Evolutionary conservation across 768 basidiomycete species (phyloP).

Genomic region (Porpolomopsis calyptriformis): DNA sequence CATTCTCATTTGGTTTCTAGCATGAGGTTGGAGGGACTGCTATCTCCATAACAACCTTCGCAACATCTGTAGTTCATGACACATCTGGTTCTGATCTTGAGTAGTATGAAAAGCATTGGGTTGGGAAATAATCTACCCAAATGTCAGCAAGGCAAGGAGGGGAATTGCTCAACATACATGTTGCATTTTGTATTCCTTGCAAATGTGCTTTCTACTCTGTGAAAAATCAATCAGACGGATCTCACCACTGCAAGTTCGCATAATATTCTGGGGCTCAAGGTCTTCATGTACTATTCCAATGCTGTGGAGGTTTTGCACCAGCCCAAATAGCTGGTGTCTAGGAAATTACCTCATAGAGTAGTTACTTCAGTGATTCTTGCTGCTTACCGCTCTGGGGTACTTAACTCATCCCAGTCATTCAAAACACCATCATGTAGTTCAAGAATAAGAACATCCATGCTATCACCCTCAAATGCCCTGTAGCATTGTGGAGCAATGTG

Average conservation of each 20-base stretch:
- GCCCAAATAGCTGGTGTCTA: conserved; percentile 14
- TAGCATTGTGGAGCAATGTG: conserved; percentile 15
- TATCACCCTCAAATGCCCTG: conserved; percentile 12
- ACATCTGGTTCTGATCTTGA: neutral
- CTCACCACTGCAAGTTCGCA: conserved; percentile 11
- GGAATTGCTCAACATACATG: conserved; percentile 1
- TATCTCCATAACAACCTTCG: neutral
- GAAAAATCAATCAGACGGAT: conserved; percentile 15
- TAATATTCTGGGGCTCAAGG: conserved; percentile 15
- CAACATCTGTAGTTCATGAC: neutral
- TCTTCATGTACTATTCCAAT: conserved; percentile 14
- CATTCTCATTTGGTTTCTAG: no score
- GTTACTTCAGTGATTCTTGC: conserved; percentile 6
- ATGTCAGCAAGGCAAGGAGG: conserved; percentile 2
- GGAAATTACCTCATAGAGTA: conserved; percentile 12
- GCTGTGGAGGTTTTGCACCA: conserved; percentile 12
- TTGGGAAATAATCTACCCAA: neutral
- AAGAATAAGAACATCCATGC: conserved; percentile 13
- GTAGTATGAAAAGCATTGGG: neutral
- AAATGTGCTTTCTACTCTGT: conserved; percentile 11
- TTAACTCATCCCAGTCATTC: conserved; percentile 14
- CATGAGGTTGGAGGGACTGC: neutral
- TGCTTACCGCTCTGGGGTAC: conserved; percentile 13
- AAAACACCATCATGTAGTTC: conserved; percentile 14
- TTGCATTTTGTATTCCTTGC: conserved; percentile 11